A percentile compares a stretch with the other conserved stretches of the same genome.
These are phyloP conservation scores for Ostreobium quekettii DNA, from an alignment of 139 green algal genomes.

Conservation along the genomic window DNA sequence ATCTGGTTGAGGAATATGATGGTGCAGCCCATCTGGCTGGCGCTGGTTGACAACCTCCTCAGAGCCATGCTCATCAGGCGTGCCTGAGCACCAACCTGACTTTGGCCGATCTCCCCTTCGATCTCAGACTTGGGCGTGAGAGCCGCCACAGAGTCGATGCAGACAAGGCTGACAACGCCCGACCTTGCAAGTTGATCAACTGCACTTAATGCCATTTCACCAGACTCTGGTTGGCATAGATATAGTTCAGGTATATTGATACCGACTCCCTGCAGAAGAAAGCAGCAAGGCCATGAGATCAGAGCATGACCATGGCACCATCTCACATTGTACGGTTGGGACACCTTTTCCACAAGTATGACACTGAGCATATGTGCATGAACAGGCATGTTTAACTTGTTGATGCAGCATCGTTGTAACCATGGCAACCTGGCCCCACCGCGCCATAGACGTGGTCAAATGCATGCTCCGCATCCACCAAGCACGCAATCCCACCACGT, in stretches of 20 bases:
- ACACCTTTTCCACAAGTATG: no score
- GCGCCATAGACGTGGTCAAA: slow-evolving; percentile 81
- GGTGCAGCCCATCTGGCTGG: slow-evolving; percentile 63
- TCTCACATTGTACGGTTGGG: no score
- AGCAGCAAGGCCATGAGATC: no score
- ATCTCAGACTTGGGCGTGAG: slow-evolving; percentile 83
- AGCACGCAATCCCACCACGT: slow-evolving; percentile 33
- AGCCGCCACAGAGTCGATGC: slow-evolving; percentile 87
- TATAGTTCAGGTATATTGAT: slow-evolving; percentile 60
- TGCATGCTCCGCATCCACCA: slow-evolving; percentile 94
- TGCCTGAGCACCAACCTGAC: slow-evolving; percentile 72
- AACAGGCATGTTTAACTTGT: no score
- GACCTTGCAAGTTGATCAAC: slow-evolving; percentile 33
- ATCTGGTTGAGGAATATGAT: slow-evolving; percentile 95
- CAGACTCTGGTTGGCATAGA: slow-evolving; percentile 45
- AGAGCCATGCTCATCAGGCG: slow-evolving; percentile 86
- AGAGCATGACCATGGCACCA: no score
- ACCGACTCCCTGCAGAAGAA: slow-evolving; percentile 41
- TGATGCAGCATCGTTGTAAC: no score
- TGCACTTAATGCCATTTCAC: slow-evolving; percentile 43
- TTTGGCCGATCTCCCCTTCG: slow-evolving; percentile 80
- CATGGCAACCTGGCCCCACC: no score
- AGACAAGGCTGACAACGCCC: slow-evolving; percentile 68
- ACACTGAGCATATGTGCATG: no score
- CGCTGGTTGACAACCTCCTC: slow-evolving; percentile 77